Conservation (phyloP, 306 rosid species). For the Rosa lucieae region DNA sequence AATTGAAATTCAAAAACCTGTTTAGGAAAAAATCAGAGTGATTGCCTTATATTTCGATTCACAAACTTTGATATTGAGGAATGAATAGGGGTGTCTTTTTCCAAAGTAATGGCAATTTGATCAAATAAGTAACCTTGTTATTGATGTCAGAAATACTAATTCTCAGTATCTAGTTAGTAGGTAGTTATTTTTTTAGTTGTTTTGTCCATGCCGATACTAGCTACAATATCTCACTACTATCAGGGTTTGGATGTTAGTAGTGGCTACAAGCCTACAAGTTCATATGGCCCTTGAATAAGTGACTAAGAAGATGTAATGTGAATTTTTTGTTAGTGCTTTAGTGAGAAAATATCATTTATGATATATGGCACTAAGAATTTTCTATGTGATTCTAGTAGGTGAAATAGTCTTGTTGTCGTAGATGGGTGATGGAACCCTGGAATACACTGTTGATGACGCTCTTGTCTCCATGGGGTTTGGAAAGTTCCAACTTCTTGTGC, state of each 20-base stretch:
- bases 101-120: neutral
- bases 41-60: neutral
- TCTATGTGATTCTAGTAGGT: slow-evolving; percentile 6
- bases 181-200: neutral
- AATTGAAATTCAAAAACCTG: neutral
- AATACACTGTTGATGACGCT: slow-evolving; percentile 83
- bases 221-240: neutral
- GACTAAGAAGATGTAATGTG: neutral
- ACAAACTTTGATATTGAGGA: neutral
- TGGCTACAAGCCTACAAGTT: neutral
- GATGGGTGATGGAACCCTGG: slow-evolving; percentile 41
- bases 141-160: neutral
- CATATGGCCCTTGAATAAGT: neutral
- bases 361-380: neutral
- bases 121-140: neutral
- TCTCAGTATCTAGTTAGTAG: neutral
- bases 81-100: neutral
- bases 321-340: neutral
- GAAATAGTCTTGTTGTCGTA: neutral
- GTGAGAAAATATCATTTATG: neutral
- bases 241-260: neutral
- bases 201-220: too few species aligned
- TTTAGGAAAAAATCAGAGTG: neutral
- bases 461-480: slow-evolving; percentile 80
- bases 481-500: slow-evolving; percentile 77